Evolutionary conservation across 2,329 filamentous ascomycete genomes (phyloP).

Genomic region (Aspergillus sp.): DNA sequence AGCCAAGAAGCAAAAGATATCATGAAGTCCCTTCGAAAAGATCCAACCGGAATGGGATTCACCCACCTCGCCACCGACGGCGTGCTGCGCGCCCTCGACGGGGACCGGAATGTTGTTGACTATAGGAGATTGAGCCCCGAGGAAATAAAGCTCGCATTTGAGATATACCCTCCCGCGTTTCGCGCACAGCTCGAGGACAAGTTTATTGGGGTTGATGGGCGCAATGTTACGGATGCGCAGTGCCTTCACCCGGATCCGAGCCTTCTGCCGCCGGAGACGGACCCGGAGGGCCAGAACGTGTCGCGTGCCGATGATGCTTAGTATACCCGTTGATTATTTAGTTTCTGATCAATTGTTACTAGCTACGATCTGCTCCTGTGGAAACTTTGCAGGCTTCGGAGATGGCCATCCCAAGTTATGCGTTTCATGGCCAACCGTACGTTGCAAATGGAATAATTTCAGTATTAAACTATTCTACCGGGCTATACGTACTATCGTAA

Average conservation of each 20-base stretch:
- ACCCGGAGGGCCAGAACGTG: too few relatives aligned
- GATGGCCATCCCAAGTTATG: too few relatives aligned
- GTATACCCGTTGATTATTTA: too few relatives aligned
- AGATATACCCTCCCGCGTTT: neutral
- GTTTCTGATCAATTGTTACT: too few relatives aligned
- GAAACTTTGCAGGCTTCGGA: too few relatives aligned
- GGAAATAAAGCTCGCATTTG: neutral
- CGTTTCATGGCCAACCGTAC: too few relatives aligned
- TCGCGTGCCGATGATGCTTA: too few relatives aligned
- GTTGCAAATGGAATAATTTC: too few relatives aligned
- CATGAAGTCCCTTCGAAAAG: neutral
- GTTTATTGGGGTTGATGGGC: slow-evolving; percentile 5
- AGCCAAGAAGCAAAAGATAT: too few relatives aligned
- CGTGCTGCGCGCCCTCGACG: slow-evolving; percentile 4
- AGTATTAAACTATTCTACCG: too few relatives aligned
- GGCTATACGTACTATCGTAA: too few relatives aligned
- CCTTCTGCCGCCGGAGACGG: neutral
- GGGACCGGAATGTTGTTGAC: slow-evolving; percentile 3
- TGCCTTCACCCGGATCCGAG: neutral
- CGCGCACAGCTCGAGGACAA: neutral
- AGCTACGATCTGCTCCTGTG: too few relatives aligned
- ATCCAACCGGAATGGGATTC: neutral
- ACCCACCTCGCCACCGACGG: slow-evolving; percentile 8
- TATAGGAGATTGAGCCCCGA: slow-evolving; percentile 6
- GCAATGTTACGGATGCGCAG: slow-evolving; percentile 3